phyloP scores from a whole-genome alignment of 2,329 filamentous ascomycete genomes.

The Volutella citrinella region DNA sequence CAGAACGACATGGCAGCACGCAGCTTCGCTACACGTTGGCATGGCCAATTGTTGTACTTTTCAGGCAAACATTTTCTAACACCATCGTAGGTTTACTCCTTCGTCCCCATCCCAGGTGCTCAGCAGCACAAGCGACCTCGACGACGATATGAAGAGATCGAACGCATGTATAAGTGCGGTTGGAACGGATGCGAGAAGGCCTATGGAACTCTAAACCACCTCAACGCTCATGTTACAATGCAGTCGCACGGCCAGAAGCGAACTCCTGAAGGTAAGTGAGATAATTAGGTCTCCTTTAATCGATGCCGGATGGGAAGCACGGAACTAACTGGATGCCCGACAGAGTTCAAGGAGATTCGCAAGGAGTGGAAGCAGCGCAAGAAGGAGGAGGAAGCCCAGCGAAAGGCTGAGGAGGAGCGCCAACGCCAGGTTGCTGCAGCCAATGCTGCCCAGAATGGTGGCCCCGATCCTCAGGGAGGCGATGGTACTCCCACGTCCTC shows the following conservation, averaged over 20 bases:
- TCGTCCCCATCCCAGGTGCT: conserved; percentile 93
- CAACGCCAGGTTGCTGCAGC: conserved; percentile 54
- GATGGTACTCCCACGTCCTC: conserved; percentile 47
- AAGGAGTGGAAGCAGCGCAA: conserved; percentile 99
- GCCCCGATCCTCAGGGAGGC: conserved; percentile 42
- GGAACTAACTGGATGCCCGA: conserved; percentile 24
- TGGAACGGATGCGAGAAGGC: conserved; percentile 99
- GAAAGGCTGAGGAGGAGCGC: conserved; percentile 89
- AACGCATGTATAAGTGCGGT: conserved; percentile 99
- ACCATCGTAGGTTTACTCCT: conserved; percentile 82
- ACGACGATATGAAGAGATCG: conserved; percentile 94
- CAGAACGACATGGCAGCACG: too few species aligned
- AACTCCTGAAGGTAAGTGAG: conserved; percentile 85
- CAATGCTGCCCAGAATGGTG: conserved; percentile 50
- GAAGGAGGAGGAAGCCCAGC: conserved; percentile 92
- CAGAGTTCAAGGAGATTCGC: conserved; percentile 98
- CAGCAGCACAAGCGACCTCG: conserved; percentile 96
- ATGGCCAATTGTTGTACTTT: not conserved
- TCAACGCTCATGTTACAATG: conserved; percentile 99
- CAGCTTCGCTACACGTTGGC: too few species aligned
- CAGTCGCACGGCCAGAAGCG: conserved; percentile 93
- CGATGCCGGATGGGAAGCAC: not conserved
- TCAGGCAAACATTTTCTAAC: conserved; percentile 7
- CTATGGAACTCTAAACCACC: conserved; percentile 93
- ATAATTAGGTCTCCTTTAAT: not conserved